Conservation (phyloP, 176 grass and related monocot species). For the Raddia distichophylla region DNA sequence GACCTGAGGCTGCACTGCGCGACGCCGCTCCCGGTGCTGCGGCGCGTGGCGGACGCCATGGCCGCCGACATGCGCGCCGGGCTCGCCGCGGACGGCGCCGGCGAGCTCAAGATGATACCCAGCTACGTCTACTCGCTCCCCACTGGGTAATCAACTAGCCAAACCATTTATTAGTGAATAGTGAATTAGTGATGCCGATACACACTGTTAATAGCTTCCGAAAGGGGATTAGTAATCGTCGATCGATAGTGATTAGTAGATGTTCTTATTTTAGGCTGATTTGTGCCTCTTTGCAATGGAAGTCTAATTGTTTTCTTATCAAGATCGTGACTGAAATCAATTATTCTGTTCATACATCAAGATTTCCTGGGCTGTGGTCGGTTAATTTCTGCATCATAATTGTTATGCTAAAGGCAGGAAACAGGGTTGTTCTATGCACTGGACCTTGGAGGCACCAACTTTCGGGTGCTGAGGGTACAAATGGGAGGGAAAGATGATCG, state of each 20-base stretch:
- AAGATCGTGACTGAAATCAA: background rate
- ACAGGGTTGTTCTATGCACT: conserved; percentile 62
- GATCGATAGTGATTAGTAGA: background rate
- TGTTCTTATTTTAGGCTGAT: background rate
- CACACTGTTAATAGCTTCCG: no score
- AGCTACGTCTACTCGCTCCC: conserved; percentile 55
- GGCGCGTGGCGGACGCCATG: conserved; percentile 45
- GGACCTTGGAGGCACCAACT: conserved; percentile 69
- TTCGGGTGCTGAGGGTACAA: conserved; percentile 58
- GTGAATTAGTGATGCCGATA: no score
- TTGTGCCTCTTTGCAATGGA: background rate
- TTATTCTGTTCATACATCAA: background rate
- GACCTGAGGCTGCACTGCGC: conserved; percentile 45
- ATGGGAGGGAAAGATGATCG: conserved; percentile 55
- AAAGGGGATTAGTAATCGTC: no score
- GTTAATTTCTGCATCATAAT: background rate
- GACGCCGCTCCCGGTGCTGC: conserved; percentile 47
- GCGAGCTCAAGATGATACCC: conserved; percentile 59
- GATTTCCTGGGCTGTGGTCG: background rate
- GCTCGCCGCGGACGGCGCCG: conserved; percentile 29
- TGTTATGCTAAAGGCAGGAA: conserved; percentile 25
- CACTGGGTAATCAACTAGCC: conserved; percentile 35
- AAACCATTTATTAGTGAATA: background rate
- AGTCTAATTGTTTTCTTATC: background rate
- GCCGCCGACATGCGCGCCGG: conserved; percentile 40